Conservation (phyloP, 768 basidiomycete genomes). For the Amanita inopinata region DNA sequence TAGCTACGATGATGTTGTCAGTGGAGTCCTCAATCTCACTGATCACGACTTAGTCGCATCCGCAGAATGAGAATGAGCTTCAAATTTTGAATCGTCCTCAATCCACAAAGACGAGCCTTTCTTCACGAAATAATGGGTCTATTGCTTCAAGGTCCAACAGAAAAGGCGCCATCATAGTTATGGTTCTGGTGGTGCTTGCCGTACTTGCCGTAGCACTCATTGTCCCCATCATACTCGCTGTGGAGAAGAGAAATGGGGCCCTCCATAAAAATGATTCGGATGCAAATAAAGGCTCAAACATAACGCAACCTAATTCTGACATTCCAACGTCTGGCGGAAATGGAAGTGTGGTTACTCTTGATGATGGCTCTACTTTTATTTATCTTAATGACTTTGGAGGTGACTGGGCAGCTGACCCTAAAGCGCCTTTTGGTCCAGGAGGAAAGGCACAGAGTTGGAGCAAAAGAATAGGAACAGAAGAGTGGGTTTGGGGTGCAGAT, state of each 20-base stretch:
- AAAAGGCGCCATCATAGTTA: conserved; percentile 14
- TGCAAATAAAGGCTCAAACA: too few species aligned
- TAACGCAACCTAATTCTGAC: neutral
- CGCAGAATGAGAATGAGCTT: neutral
- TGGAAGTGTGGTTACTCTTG: conserved; percentile 58
- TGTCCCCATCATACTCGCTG: conserved; percentile 20
- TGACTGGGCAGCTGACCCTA: conserved; percentile 66
- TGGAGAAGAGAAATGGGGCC: neutral
- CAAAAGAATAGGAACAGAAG: conserved; percentile 57
- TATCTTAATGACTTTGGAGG: conserved; percentile 79
- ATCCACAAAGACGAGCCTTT: neutral
- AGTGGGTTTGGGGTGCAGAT: conserved; percentile 67
- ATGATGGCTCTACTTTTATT: conserved; percentile 69
- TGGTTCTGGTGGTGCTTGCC: conserved; percentile 21
- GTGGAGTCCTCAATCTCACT: too few species aligned
- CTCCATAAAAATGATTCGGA: neutral
- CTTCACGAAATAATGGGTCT: neutral
- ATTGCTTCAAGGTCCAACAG: neutral
- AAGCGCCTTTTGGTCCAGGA: conserved; percentile 59
- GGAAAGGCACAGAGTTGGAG: conserved; percentile 77
- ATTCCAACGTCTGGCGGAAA: conserved; percentile 40
- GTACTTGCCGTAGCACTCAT: conserved; percentile 33
- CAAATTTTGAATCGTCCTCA: neutral
- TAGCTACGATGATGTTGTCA: neutral
- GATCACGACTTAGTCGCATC: too few species aligned